Evolutionary conservation across 2,329 filamentous ascomycete species (phyloP).

Genomic region (Hypoxylon sp.): DNA sequence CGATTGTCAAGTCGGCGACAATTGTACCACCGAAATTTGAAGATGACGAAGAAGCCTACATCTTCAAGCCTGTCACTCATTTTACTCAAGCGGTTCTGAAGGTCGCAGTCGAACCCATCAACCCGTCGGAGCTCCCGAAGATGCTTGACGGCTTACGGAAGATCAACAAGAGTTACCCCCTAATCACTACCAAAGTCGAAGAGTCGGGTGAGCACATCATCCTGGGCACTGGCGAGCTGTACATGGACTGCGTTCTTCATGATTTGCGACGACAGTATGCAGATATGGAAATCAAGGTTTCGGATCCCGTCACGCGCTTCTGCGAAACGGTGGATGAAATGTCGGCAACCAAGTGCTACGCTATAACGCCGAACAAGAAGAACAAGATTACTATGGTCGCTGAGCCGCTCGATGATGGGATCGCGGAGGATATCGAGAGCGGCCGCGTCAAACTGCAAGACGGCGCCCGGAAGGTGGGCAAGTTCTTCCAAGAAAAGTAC

Average conservation of each 20-base stretch:
- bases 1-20: constrained; percentile 97
- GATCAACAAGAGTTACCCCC: constrained; percentile 96
- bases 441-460: constrained; percentile 93
- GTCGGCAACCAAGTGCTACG: constrained; percentile 97
- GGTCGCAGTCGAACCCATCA: constrained; percentile 97
- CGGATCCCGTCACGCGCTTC: constrained; percentile 96
- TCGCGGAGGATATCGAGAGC: constrained; percentile 92
- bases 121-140: constrained; percentile 96
- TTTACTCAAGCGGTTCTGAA: constrained; percentile 99
- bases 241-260: constrained; percentile 99
- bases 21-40: constrained; percentile 83
- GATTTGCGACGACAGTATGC: constrained; percentile 93
- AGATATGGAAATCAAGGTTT: constrained; percentile 99
- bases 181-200: constrained; percentile 96
- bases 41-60: constrained; percentile 91
- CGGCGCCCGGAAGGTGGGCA: constrained; percentile 90
- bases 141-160: constrained; percentile 98
- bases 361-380: constrained; percentile 98
- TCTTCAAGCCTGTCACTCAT: constrained; percentile 92
- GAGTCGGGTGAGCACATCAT: constrained; percentile 97
- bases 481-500: constrained; percentile 97
- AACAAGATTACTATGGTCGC: constrained; percentile 99
- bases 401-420: constrained; percentile 93
- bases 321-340: constrained; percentile 98
- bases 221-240: constrained; percentile 95